A percentile compares a stretch with the other conserved stretches of the same genome.
Conservation (phyloP, 2,329 filamentous ascomycete genomes). For the Chalara sp. region DNA sequence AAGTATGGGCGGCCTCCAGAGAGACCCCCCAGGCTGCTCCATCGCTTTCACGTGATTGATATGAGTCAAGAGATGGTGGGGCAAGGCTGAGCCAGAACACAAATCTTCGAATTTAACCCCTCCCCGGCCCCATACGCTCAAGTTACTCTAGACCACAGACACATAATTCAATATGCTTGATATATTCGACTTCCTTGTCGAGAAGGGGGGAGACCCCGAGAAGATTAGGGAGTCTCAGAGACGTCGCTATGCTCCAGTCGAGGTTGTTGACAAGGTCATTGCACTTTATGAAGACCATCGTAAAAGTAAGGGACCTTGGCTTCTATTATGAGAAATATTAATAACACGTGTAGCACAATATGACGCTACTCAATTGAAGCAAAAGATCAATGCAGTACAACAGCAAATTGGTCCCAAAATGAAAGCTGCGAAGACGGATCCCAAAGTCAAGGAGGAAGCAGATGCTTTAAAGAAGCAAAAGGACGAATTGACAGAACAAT, state of each 20-base stretch:
- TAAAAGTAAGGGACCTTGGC: constrained; percentile 43
- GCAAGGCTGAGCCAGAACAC: neutral
- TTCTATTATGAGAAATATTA: too few species aligned
- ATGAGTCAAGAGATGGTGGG: too few species aligned
- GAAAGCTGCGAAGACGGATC: constrained; percentile 49
- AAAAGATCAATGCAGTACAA: constrained; percentile 80
- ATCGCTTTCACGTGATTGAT: too few species aligned
- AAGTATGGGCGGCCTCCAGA: too few species aligned
- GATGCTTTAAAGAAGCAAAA: constrained; percentile 75
- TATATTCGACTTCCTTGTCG: constrained; percentile 70
- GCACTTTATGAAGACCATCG: constrained; percentile 79
- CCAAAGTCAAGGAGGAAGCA: constrained; percentile 68
- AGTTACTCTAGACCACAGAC: neutral
- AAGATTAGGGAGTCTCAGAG: constrained; percentile 89
- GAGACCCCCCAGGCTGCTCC: too few species aligned
- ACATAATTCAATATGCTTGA: constrained; percentile 55
- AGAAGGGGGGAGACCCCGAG: constrained; percentile 87
- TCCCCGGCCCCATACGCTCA: neutral
- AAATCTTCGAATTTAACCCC: neutral
- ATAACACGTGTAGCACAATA: constrained; percentile 52
- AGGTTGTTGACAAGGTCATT: constrained; percentile 87
- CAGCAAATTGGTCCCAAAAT: constrained; percentile 90
- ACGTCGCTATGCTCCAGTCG: constrained; percentile 71
- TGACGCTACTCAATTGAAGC: constrained; percentile 70
- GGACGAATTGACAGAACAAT: constrained; percentile 68